Evolutionary conservation across 176 grass and related monocot genomes (phyloP).

Genomic region (Dactylis glomerata): DNA sequence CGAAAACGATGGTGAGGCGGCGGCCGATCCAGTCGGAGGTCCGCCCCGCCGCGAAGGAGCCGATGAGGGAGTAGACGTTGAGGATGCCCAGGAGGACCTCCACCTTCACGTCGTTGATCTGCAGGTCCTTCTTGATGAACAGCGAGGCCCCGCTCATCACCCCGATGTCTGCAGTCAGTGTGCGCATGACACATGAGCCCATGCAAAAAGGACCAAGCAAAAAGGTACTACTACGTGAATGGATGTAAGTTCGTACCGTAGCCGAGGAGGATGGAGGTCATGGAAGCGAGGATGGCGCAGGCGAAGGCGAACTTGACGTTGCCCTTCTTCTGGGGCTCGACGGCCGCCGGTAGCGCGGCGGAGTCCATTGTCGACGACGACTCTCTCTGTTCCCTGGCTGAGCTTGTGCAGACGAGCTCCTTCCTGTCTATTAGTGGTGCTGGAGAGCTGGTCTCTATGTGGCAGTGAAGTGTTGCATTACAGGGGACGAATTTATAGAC

Average conservation of each 20-base stretch:
- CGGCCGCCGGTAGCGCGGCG: conserved; percentile 31
- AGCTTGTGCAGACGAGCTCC: background rate
- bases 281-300: conserved; percentile 81
- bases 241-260: background rate
- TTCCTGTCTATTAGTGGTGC: background rate
- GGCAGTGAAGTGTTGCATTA: conserved; percentile 6
- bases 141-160: conserved; percentile 82
- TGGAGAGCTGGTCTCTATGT: conserved; percentile 13
- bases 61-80: conserved; percentile 73
- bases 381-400: background rate
- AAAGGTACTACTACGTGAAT: background rate
- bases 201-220: background rate
- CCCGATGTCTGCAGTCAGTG: conserved; percentile 51
- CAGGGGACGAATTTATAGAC: conserved; percentile 29
- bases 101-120: conserved; percentile 36
- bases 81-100: conserved; percentile 78
- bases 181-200: conserved; percentile 3
- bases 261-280: conserved; percentile 76
- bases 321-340: conserved; percentile 39
- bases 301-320: conserved; percentile 56
- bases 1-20: conserved; percentile 71
- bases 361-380: conserved; percentile 29
- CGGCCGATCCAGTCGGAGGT: conserved; percentile 86
- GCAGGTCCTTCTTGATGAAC: conserved; percentile 60
- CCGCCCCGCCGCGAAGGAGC: conserved; percentile 69